Conservation (phyloP, 164 flowering plant genomes). For the Platanus orientalis region DNA sequence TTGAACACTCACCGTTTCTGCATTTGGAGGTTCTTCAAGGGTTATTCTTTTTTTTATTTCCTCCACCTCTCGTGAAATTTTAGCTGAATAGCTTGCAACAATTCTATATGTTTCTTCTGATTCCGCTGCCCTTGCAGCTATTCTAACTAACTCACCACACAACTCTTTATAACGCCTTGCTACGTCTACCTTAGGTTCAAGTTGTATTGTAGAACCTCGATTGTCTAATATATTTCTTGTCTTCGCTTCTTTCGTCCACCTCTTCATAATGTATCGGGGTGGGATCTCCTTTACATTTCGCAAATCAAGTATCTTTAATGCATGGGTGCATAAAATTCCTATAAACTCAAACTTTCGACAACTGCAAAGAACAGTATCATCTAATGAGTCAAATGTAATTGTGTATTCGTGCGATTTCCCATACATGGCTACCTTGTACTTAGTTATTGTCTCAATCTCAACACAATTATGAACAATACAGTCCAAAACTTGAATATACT, state of each 20-base stretch:
- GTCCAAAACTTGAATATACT: not conserved
- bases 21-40: no score
- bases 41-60: no score
- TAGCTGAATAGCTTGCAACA: no score
- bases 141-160: no score
- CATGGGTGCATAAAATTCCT: slow-evolving; percentile 7
- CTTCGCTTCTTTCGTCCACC: slow-evolving; percentile 2
- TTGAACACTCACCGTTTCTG: no score
- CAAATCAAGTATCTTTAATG: not conserved
- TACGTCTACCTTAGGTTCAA: no score
- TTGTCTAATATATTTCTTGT: no score
- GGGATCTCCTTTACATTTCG: not conserved
- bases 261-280: not conserved
- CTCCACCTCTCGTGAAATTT: no score
- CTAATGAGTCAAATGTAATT: slow-evolving; percentile 1
- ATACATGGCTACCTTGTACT: not conserved
- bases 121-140: no score
- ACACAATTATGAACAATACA: not conserved
- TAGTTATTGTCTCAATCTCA: not conserved
- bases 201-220: no score
- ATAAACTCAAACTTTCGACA: slow-evolving; percentile 7
- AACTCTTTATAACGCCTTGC: no score
- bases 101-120: no score
- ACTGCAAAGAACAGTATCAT: slow-evolving; percentile 3
- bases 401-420: not conserved